A percentile compares a stretch with the other conserved stretches of the same genome.
Evolutionary conservation across 2,329 filamentous ascomycete genomes (phyloP).

Genomic region (Beauveria rudraprayagi): DNA sequence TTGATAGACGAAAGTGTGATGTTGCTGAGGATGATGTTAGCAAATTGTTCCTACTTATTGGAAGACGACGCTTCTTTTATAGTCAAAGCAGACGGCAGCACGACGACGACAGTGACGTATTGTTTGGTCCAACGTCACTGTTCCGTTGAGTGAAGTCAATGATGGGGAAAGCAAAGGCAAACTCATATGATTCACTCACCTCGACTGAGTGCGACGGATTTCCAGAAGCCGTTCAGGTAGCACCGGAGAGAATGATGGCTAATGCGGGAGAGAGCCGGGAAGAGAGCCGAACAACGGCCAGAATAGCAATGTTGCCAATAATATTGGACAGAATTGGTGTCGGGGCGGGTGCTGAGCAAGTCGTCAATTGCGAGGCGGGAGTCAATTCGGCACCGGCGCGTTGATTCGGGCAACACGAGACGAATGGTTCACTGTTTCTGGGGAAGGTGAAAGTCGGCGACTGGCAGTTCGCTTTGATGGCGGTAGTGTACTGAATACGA

Average conservation of each 20-base stretch:
- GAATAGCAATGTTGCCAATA: slow-evolving; percentile 28
- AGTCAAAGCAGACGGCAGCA: neutral
- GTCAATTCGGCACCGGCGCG: slow-evolving; percentile 26
- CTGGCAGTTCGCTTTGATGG: slow-evolving; percentile 7
- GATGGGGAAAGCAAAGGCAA: slow-evolving; percentile 8
- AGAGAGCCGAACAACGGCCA: slow-evolving; percentile 25
- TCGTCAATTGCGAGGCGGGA: slow-evolving; percentile 23
- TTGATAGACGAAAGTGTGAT: neutral
- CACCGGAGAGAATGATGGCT: slow-evolving; percentile 15
- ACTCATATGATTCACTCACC: slow-evolving; percentile 24
- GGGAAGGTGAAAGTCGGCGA: slow-evolving; percentile 17
- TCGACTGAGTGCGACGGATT: slow-evolving; percentile 21
- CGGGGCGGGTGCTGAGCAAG: slow-evolving; percentile 19
- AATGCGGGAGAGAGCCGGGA: slow-evolving; percentile 16
- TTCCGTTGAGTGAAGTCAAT: neutral
- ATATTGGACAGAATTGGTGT: slow-evolving; percentile 25
- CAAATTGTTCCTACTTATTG: neutral
- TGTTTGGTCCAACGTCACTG: neutral
- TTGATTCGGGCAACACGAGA: slow-evolving; percentile 25
- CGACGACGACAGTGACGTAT: neutral
- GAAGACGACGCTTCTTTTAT: neutral
- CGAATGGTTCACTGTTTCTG: slow-evolving; percentile 17
- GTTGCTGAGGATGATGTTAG: slow-evolving; percentile 3
- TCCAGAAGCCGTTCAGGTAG: slow-evolving; percentile 13
- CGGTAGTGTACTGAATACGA: neutral